phyloP scores from a whole-genome alignment of 148 eudicot genomes.

The Fagopyrum esculentum region DNA sequence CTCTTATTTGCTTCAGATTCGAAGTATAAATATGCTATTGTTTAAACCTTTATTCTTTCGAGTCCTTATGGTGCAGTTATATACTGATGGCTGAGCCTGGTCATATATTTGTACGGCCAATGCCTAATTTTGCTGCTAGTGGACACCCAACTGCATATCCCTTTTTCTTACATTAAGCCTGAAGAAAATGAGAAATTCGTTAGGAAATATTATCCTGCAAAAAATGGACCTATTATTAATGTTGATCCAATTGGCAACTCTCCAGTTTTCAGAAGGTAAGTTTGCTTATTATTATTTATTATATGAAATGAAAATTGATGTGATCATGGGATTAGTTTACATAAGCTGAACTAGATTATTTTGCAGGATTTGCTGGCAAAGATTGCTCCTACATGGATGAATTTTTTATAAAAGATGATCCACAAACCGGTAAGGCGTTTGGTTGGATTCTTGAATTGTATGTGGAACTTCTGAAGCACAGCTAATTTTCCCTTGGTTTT shows the following conservation, averaged over 20 bases:
- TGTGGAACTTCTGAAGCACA: constrained; percentile 14
- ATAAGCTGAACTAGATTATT: background rate
- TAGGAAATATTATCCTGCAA: no score
- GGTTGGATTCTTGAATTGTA: constrained; percentile 90
- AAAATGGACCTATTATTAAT: background rate
- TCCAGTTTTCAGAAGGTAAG: constrained; percentile 76
- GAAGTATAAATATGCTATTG: no score
- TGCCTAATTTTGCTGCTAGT: no score
- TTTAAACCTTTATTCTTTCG: no score
- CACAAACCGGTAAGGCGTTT: constrained; percentile 70
- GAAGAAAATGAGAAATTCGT: no score
- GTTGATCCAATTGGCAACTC: constrained; percentile 93
- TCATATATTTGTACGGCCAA: no score
- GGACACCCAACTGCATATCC: no score
- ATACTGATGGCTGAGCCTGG: no score
- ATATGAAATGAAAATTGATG: background rate
- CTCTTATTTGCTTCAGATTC: no score
- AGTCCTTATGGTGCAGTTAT: no score
- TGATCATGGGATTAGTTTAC: background rate
- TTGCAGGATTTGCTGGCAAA: constrained; percentile 46
- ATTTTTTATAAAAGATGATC: constrained; percentile 90
- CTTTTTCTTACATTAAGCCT: no score
- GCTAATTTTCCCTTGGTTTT: background rate
- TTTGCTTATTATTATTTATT: background rate
- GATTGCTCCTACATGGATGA: constrained; percentile 96